Base-by-base conservation (phyloP, 495 filamentous ascomycete genomes). In the Trichoderma asperelloides region DNA sequence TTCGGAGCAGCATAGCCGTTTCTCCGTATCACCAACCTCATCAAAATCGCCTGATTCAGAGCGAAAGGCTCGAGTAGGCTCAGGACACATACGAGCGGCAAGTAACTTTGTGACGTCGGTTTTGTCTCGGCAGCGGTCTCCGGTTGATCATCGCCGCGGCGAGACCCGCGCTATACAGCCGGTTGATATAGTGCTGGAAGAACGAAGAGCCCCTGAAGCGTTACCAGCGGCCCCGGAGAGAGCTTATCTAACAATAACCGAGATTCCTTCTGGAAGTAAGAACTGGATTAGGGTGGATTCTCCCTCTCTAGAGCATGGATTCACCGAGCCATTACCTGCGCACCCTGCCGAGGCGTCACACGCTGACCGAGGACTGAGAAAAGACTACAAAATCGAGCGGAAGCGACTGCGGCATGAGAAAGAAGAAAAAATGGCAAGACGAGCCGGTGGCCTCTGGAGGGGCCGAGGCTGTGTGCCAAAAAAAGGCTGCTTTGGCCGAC, bases 371-470 rank as follows among this genome's bases (percentile, higher is more conserved):
- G 73, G 72, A 2, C 66, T 67, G 23, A 78, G 79, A 12, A 68
- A 62, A 15, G 72, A 68, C 33, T 73, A 77, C 27, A 75, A 78
- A 69, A 72, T 76, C 69, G 72, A 86, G 69, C 78, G 78, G 23
- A 82, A 87, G 68, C 75, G 82, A 63, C 79, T 79, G 40, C 80
- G 85, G 37, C 81, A 84, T 63, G 89, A 89, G 72, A 86, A 86
- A 67, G 85, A 90, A 73, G 88, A 90, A 21, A 78, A 77, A 3
- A 69, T 82, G 8, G 84, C 81, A 5, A 80, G 75, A 66, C 87
- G 83, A 69, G 71, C 78, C 5, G 84, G 86, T 8, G 81, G 84
- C 5, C 76, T 84, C n/a, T 88, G 86, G 84, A 81, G 83, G 68
- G 85, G 85, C 27, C 78, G 86, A 37, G 85, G 81, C 9, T 87